These are phyloP conservation scores for Cyclocybe cylindracea DNA, from an alignment of 768 basidiomycete species.

Conservation along the genomic window DNA sequence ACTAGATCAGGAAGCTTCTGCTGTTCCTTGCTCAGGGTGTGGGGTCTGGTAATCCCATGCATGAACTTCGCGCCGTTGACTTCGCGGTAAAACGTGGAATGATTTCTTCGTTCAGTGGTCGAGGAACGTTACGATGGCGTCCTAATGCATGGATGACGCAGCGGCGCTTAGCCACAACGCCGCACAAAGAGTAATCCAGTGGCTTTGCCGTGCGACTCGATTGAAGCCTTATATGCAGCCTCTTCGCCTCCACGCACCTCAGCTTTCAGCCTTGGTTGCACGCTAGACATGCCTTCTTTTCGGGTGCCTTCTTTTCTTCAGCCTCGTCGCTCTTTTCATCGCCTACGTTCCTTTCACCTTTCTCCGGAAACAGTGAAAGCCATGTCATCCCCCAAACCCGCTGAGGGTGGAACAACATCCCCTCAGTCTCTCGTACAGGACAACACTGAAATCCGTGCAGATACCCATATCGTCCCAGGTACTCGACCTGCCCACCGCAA, in stretches of 20 bases:
- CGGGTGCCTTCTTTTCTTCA: slow-evolving; percentile 28
- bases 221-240: slow-evolving; percentile 15
- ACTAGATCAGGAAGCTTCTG: slow-evolving; percentile 1
- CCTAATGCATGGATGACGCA: not conserved
- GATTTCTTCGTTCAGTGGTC: not conserved
- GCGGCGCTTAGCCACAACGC: slow-evolving; percentile 19
- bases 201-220: slow-evolving; percentile 4
- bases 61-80: not conserved
- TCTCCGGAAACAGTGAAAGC: slow-evolving; percentile 23
- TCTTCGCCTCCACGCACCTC: slow-evolving; percentile 3
- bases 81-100: not conserved
- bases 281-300: slow-evolving; percentile 25
- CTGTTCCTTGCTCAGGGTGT: not conserved
- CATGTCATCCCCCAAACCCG: slow-evolving; percentile 20
- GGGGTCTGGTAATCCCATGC: not conserved
- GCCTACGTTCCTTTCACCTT: slow-evolving; percentile 47
- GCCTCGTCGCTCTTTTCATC: slow-evolving; percentile 35
- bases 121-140: not conserved
- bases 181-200: slow-evolving; percentile 11
- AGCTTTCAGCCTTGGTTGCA: slow-evolving; percentile 11
- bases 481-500: slow-evolving; percentile 15
- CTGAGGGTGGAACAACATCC: slow-evolving; percentile 23
- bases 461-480: not conserved
- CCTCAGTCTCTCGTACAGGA: slow-evolving; percentile 2
- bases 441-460: not conserved